Percentiles rank a stretch among this genome's conserved stretches.
Evolutionary conservation across 331 rosid species (phyloP).

Genomic region (Malus hybrid): DNA sequence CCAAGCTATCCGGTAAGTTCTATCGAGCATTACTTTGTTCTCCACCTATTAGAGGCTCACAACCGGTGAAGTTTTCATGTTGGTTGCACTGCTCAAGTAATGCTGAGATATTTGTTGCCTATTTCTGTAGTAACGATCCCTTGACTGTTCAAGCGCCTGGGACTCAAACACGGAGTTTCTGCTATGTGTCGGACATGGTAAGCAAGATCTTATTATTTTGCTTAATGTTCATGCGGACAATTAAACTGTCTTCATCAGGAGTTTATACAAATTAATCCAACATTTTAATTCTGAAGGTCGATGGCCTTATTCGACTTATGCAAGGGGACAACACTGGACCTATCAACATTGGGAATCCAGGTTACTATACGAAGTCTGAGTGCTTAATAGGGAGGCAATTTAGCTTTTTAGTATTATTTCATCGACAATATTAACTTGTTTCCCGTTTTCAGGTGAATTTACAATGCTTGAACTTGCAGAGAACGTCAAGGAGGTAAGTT

Average conservation of each 20-base stretch:
- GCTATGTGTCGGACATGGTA: conserved; percentile 49
- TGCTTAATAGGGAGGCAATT: neutral
- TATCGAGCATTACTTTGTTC: neutral
- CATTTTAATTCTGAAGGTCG: conserved; percentile 21
- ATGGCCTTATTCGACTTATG: conserved; percentile 47
- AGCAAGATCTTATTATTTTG: neutral
- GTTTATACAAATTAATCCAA: neutral
- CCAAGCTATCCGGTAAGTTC: conserved; percentile 39
- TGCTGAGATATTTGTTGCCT: neutral
- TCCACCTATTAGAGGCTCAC: neutral
- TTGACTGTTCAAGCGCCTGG: conserved; percentile 52
- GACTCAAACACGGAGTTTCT: conserved; percentile 46
- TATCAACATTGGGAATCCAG: conserved; percentile 46
- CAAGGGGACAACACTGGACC: conserved; percentile 48
- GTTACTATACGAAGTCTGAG: neutral
- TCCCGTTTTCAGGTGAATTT: conserved; percentile 30
- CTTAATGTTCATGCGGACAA: neutral
- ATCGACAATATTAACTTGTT: neutral
- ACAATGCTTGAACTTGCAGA: conserved; percentile 48
- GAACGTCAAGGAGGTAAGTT: conserved; percentile 41
- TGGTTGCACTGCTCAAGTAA: neutral
- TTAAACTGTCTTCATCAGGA: neutral
- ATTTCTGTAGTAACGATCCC: conserved; percentile 28
- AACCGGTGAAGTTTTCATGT: neutral
- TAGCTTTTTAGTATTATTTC: neutral